Evolutionary conservation across 2,329 filamentous ascomycete species (phyloP).

Genomic region (Zymoseptoria brevis): DNA sequence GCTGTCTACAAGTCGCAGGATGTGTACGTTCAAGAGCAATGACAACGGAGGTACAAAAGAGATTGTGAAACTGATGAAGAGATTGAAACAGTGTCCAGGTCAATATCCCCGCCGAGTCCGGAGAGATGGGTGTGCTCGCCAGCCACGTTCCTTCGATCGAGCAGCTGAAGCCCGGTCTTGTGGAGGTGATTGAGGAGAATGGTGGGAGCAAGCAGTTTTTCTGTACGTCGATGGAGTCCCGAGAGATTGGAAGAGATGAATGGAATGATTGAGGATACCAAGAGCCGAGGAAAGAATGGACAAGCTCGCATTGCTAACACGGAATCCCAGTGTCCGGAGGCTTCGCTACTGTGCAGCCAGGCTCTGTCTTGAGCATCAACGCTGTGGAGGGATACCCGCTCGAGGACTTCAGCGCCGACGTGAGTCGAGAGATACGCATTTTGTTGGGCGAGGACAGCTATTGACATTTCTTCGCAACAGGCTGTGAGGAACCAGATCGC

Average conservation of each 20-base stretch:
- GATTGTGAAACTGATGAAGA: slow-evolving; percentile 17
- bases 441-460: background rate
- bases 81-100: slow-evolving; percentile 69
- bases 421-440: slow-evolving; percentile 27
- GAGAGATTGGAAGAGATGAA: background rate
- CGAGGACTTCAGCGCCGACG: slow-evolving; percentile 90
- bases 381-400: slow-evolving; percentile 90
- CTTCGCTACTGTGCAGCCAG: slow-evolving; percentile 93
- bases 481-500: slow-evolving; percentile 81
- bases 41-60: background rate
- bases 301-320: slow-evolving; percentile 4
- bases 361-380: slow-evolving; percentile 94
- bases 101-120: slow-evolving; percentile 95
- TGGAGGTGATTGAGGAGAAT: slow-evolving; percentile 92
- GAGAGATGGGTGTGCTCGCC: slow-evolving; percentile 98
- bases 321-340: slow-evolving; percentile 71
- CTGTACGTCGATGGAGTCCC: slow-evolving; percentile 48
- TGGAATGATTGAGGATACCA: background rate
- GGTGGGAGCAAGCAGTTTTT: slow-evolving; percentile 94
- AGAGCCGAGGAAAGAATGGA: background rate
- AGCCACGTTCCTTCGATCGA: slow-evolving; percentile 98
- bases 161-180: slow-evolving; percentile 92
- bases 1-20: slow-evolving; percentile 63
- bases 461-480: slow-evolving; percentile 27
- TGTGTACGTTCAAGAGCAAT: slow-evolving; percentile 49